Evolutionary conservation across 2,329 filamentous ascomycete genomes (phyloP), one percentile per base, ranked within the genome.

Genomic region (Clonostachys rosea): DNA sequence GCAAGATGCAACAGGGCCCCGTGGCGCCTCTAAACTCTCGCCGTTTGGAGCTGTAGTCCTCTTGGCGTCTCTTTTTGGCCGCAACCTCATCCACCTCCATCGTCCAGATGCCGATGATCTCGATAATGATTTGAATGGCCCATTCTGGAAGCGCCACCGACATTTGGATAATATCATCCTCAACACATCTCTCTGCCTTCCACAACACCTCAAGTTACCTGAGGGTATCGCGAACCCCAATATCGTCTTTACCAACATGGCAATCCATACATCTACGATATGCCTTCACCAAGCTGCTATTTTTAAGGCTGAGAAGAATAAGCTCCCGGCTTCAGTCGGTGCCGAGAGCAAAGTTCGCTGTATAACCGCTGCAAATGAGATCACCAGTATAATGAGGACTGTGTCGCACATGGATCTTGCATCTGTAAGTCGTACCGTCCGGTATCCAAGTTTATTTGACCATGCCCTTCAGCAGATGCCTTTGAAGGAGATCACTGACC

Each of bases 211-310:
- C 34, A 89, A 92, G 55, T 73, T 97, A 34, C 91, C 94, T 0
- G 70, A 71, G 14, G 90, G 89, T 1, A 70, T 96, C 34, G 71
- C 75, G 14, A 87, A 91, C 58, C 79, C 91, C 5, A 97, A 96
- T 53, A 83, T 92, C 46, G 83, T 97, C 5, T 97, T 96, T 63
- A 83, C 88, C 48, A 97, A 97, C 59, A 96, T 99, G 90, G 91
- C 89, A 61, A 90, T 99, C 34, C 91, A 97, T 63, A 96, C 94
- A 0, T 95, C 91, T 1, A 91, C 90, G 2, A 97, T 99, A 46
- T 97, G 92, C 64, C 73, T 99, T n/a, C 94, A 99, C 60, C 94
- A 99, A 69, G 94, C 92, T 3, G 94, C 94, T 24, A 97, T 99
- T 17, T 96, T 92, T 76, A 97, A 96, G 63, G 91, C 91, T 0